Evolutionary conservation across 306 rosid genomes (phyloP), one percentile per base, ranked within the genome.

Genomic region (Urtica urens): DNA sequence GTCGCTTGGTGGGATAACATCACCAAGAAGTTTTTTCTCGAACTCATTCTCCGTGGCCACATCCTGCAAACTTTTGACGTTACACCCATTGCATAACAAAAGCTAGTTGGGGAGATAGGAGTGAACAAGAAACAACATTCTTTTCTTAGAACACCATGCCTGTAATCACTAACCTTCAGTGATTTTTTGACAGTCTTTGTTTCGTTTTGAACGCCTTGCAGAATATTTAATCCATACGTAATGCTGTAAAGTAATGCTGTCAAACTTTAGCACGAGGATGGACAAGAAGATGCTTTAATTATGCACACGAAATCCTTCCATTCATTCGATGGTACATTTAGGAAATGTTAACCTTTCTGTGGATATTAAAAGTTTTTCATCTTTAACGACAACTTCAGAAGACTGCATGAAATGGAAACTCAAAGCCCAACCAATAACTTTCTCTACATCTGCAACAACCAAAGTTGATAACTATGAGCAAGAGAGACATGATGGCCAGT

Each of bases 11-110:
- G 97, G 92, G 64, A 84, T 84, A 63, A 90, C 97, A 74, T 90
- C 92, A 14, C 63, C 90, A 45, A 90, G 93, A 56, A 90, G 77
- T 59, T 79, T 90, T 70, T 77, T 90, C 79, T 90, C 97, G 62
- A 84, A 84, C 40, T 90, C 97, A 48, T 90, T 90, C 70, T 82
- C 95, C 0, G 97, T 81, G 40, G 73, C 93, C 71, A 90, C 95
- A 60, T 90, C 97, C 97, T 90, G 75, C 7, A 64, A 67, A 29
- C 28, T 8, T 33, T 33, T 6, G 23, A 40, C 1, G 30, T 54
- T 17, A 55, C 13, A 24, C 22, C 49, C 61, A 57, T 13, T 56
- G 53, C 22, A 21, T 22, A 45, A 58, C 16, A 43, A 27, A 34
- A 33, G 23, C 26, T 10, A 31, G 38, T 10, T 19, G 30, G 7